Base-by-base conservation (phyloP, 768 basidiomycete genomes). In the Tephrocybe sp. region DNA sequence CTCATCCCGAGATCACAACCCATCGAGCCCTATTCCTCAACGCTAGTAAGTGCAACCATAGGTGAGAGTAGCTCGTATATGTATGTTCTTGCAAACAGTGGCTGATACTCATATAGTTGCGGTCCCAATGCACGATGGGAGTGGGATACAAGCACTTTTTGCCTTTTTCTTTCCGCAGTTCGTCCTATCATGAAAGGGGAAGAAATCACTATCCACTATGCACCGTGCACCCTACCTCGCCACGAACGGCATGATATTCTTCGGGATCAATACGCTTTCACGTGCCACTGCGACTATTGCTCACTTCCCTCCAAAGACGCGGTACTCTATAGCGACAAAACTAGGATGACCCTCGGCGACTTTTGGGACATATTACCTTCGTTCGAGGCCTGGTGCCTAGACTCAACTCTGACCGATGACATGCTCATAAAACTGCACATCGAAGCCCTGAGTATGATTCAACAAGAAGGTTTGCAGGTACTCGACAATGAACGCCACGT, bases 191-290 rank as follows among this genome's bases (percentile, higher is more conserved):
- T 32, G 5, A 42, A 53, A 1, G 68, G 67, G 11, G 67, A 71
- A 20, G 72, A 75, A 56, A 70, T 75, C 49, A 71, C 71, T 3
- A 65, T 74, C 19, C 47, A 64, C 0, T 75, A 74, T 55, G 60
- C 66, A 17, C 39, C 65, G 1, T 61, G 63, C 1, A 53, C 60
- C 2, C 55, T 56, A 1, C 42, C 68, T 8, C 61, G 61, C 19
- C 40, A 52, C 8, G 53, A 56, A 16, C 65, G 68, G 8, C 56
- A 58, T 20, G 46, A 52, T 22, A 26, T 47, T 16, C 61, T 74
- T 1, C 54, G 49, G 5, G 31, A 39, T 3, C 45, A 45, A 36
- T 73, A 68, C 58, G 56, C 53, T 22, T 74, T 74, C 56, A 49
- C 62, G 7, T 75, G 73, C 52, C 32, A 16, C 11, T 75, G 73